Conservation (phyloP, 2,329 filamentous ascomycete species). For the Pezicula neosporulosa region DNA sequence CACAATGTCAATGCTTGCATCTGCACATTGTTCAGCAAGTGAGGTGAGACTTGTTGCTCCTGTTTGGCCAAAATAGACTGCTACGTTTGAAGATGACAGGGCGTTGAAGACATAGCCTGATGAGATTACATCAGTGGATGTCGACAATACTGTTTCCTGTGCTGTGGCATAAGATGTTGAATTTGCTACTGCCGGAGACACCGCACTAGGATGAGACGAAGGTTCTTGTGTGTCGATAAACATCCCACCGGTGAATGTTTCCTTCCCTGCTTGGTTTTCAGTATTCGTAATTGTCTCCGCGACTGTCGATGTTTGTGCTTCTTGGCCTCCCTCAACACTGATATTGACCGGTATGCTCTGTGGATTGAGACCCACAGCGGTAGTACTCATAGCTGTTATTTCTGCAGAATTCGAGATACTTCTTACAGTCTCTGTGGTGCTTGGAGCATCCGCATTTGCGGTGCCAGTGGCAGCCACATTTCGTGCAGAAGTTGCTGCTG, state of each 20-base stretch:
- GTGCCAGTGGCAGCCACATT: neutral
- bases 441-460: constrained; percentile 1
- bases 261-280: too few relatives aligned
- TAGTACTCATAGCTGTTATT: constrained; percentile 11
- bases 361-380: neutral
- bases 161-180: neutral
- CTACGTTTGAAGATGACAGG: constrained; percentile 22
- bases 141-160: neutral
- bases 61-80: constrained; percentile 30
- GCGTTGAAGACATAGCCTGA: constrained; percentile 19
- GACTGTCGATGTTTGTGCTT: neutral
- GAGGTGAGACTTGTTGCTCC: constrained; percentile 20
- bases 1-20: constrained; percentile 32
- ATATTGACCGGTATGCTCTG: neutral
- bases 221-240: neutral
- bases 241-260: neutral
- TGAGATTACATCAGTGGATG: neutral
- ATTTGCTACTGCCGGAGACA: neutral
- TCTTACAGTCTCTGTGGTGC: neutral
- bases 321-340: neutral
- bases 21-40: constrained; percentile 27
- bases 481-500: neutral
- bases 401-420: neutral
- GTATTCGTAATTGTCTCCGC: neutral
- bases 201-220: neutral